phyloP scores from a whole-genome alignment of 2,329 filamentous ascomycete species.

The Magnaporthiopsis poae region DNA sequence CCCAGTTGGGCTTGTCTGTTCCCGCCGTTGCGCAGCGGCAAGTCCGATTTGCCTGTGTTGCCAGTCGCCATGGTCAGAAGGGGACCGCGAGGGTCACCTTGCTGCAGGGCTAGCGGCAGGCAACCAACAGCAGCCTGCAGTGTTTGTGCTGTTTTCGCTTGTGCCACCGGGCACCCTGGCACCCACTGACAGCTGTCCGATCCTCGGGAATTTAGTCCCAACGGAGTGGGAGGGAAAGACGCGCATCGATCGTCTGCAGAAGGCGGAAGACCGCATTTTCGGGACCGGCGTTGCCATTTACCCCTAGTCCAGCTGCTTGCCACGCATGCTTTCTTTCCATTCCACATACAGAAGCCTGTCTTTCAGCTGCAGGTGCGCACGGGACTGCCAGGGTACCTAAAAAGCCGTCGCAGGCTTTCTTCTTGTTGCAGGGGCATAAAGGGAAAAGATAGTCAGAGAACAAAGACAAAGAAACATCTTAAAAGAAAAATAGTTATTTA shows the following conservation, averaged over 20 bases:
- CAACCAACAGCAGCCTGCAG: background rate
- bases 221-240: background rate
- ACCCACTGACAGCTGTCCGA: background rate
- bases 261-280: background rate
- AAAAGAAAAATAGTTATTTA: background rate
- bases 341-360: background rate
- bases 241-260: background rate
- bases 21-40: background rate
- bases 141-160: background rate
- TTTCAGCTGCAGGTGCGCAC: background rate
- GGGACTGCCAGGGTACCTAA: no score
- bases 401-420: no score
- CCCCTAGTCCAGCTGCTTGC: background rate
- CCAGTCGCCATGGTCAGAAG: background rate
- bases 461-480: background rate
- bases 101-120: background rate
- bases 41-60: background rate
- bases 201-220: background rate
- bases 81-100: no score
- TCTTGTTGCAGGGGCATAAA: no score
- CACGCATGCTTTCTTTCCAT: background rate
- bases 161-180: background rate
- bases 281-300: background rate
- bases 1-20: background rate
- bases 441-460: no score